These are phyloP conservation scores for Hamigera avellanea DNA, from an alignment of 495 filamentous ascomycete species.

Conservation along the genomic window DNA sequence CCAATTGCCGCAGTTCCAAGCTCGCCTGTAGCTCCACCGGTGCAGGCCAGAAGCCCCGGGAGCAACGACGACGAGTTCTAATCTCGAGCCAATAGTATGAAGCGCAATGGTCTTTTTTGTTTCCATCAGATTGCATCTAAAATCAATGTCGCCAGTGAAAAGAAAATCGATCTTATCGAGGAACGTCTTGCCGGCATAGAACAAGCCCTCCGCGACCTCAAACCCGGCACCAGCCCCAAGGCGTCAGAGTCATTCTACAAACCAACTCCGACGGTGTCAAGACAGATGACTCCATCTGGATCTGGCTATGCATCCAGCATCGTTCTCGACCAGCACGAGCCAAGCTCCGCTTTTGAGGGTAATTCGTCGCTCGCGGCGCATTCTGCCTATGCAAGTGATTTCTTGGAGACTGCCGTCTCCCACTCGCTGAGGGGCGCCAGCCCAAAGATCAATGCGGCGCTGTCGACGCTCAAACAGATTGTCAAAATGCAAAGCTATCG, in stretches of 20 bases:
- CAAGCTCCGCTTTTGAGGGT: conserved; percentile 44
- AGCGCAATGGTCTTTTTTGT: no score
- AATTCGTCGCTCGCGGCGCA: conserved; percentile 49
- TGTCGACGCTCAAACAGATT: conserved; percentile 46
- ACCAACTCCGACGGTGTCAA: conserved; percentile 11
- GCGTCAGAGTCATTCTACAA: conserved; percentile 4
- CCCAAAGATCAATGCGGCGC: conserved; percentile 42
- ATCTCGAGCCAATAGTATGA: conserved; percentile 60
- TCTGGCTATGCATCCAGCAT: conserved; percentile 12
- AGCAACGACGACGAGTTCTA: conserved; percentile 48
- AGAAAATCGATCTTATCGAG: conserved; percentile 57
- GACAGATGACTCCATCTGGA: conserved; percentile 7
- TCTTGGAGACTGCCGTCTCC: conserved; percentile 48
- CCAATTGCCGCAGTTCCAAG: conserved; percentile 33
- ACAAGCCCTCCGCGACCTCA: conserved; percentile 31
- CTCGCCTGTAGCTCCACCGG: conserved; percentile 46
- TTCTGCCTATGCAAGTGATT: conserved; percentile 50
- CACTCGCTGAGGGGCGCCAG: conserved; percentile 34
- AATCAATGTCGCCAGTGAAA: conserved; percentile 34
- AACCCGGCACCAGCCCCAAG: background rate
- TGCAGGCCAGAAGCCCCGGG: conserved; percentile 44
- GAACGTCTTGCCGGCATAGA: conserved; percentile 49
- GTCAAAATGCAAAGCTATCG: conserved; percentile 36
- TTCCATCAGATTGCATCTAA: background rate
- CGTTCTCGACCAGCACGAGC: conserved; percentile 27